phyloP scores from a whole-genome alignment of 768 basidiomycete species.

The Lactarius sanguifluus region DNA sequence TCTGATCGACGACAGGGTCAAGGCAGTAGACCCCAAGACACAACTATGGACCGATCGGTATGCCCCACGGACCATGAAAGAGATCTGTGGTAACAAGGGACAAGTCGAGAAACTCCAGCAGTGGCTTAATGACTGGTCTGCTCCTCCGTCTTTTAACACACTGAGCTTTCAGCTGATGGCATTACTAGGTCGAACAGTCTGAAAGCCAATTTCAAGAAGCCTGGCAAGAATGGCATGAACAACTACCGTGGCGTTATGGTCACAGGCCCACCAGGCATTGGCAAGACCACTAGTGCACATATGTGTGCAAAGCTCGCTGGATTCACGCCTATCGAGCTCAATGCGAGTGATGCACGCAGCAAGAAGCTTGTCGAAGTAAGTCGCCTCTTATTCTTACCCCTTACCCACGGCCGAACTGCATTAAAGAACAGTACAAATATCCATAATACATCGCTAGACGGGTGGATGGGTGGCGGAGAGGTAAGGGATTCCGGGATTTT shows the following conservation, averaged over 20 bases:
- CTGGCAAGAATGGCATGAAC: conserved; percentile 88
- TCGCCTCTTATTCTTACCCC: not conserved
- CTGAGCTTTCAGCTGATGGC: conserved; percentile 1
- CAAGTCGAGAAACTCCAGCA: conserved; percentile 83
- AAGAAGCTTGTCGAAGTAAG: conserved; percentile 94
- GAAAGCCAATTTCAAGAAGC: conserved; percentile 85
- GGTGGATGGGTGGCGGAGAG: conserved; percentile 65
- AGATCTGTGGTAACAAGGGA: conserved; percentile 94
- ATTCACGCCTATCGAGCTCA: conserved; percentile 91
- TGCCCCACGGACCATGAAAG: conserved; percentile 82
- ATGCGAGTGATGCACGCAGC: conserved; percentile 93
- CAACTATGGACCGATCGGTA: conserved; percentile 97
- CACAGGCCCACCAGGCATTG: conserved; percentile 94
- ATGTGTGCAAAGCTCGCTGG: conserved; percentile 88
- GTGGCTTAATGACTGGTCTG: conserved; percentile 84
- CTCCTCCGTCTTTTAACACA: not conserved
- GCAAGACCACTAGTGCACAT: conserved; percentile 96
- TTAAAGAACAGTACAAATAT: conserved; percentile 83
- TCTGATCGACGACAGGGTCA: conserved; percentile 32
- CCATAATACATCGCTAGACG: conserved; percentile 84
- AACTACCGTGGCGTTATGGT: conserved; percentile 83
- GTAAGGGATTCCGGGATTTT: conserved; percentile 37
- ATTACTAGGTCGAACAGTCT: conserved; percentile 64
- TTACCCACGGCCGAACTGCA: not conserved
- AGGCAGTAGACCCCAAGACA: conserved; percentile 45